Conservation (phyloP, 345 rosid species). For the Atalantia buxifolia region DNA sequence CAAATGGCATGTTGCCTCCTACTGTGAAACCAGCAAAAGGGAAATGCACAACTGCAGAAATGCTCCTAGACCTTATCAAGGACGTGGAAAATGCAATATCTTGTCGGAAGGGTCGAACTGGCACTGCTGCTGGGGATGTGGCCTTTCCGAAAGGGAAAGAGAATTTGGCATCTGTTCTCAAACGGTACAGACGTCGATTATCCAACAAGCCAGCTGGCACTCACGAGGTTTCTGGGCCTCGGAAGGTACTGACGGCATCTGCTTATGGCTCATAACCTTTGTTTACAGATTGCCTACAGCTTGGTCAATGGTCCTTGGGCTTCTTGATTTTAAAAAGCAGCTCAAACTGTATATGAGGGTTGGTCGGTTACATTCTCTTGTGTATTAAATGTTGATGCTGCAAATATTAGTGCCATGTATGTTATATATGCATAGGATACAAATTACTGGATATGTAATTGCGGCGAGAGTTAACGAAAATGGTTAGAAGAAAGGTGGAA, state of each 20-base stretch:
- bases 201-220: slow-evolving; percentile 42
- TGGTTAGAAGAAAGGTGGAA: slow-evolving; percentile 15
- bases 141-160: slow-evolving; percentile 96
- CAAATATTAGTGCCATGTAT: slow-evolving; percentile 24
- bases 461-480: slow-evolving; percentile 28
- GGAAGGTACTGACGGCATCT: slow-evolving; percentile 31
- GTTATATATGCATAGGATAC: slow-evolving; percentile 31
- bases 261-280: slow-evolving; percentile 23
- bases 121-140: slow-evolving; percentile 97
- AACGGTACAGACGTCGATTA: slow-evolving; percentile 88
- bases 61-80: slow-evolving; percentile 74
- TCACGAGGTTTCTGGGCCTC: slow-evolving; percentile 40
- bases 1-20: slow-evolving; percentile 75
- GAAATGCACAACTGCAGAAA: slow-evolving; percentile 66
- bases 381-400: slow-evolving; percentile 31
- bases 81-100: slow-evolving; percentile 92
- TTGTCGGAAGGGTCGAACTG: slow-evolving; percentile 80
- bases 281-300: background rate
- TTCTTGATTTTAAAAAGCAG: slow-evolving; percentile 31
- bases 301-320: slow-evolving; percentile 20
- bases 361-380: background rate
- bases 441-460: slow-evolving; percentile 25
- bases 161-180: slow-evolving; percentile 92
- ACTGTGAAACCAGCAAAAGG: slow-evolving; percentile 72
- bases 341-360: slow-evolving; percentile 8